Conservation (phyloP, 1,284 basidiomycete genomes). For the Phylloboletellus chloephorus region DNA sequence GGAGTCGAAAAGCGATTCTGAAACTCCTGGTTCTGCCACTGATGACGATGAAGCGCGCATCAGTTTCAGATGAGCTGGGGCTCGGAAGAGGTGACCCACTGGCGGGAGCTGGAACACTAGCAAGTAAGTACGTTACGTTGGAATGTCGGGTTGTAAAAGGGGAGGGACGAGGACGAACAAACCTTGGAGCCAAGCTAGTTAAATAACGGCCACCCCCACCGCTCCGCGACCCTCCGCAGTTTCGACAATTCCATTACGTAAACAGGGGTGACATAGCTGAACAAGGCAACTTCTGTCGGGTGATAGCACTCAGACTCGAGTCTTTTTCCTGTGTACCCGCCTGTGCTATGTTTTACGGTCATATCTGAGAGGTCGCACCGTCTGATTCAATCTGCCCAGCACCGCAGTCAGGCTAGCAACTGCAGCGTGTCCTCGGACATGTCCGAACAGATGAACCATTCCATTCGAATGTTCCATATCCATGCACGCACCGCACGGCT, state of each 20-base stretch:
- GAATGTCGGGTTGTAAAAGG: not conserved
- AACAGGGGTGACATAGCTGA: conserved; percentile 1
- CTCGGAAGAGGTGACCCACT: conserved; percentile 11
- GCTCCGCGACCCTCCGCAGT: not conserved
- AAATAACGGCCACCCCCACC: not conserved
- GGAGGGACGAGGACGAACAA: not conserved
- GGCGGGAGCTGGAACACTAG: not conserved
- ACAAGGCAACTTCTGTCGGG: conserved; percentile 19
- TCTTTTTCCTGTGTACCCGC: not conserved
- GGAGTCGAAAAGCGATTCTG: conserved; percentile 9
- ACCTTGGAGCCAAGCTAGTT: no score
- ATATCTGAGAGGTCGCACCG: not conserved
- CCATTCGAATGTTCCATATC: conserved; percentile 29
- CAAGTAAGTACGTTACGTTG: conserved; percentile 12
- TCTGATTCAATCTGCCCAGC: not conserved
- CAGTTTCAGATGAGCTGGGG: conserved; percentile 1
- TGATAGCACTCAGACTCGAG: not conserved
- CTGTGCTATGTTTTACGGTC: not conserved
- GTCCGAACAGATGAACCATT: conserved; percentile 14
- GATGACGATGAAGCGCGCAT: conserved; percentile 15
- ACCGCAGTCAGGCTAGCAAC: not conserved
- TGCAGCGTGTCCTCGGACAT: conserved; percentile 13
- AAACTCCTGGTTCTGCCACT: conserved; percentile 16
- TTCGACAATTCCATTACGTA: not conserved
- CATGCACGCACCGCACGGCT: conserved; percentile 15